Evolutionary conservation across 2,329 filamentous ascomycete species (phyloP).

Genomic region (Botrytis porri): DNA sequence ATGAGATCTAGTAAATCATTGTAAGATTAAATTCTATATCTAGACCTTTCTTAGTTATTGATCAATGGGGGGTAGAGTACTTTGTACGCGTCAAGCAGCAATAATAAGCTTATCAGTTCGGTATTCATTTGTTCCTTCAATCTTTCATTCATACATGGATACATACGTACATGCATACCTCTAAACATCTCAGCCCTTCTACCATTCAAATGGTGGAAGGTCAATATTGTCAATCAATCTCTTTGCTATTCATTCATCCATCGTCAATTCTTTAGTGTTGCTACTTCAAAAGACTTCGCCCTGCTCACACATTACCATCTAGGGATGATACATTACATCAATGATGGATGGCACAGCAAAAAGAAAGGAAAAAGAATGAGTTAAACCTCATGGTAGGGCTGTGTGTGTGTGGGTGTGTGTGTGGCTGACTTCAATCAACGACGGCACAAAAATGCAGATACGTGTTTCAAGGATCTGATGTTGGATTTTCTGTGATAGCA

Average conservation of each 20-base stretch:
- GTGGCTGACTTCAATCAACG: neutral
- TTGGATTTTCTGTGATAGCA: neutral
- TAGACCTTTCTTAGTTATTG: neutral
- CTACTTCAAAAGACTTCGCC: neutral
- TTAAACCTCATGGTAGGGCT: constrained; percentile 14
- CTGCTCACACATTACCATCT: neutral
- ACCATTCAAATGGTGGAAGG: neutral
- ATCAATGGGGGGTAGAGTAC: neutral
- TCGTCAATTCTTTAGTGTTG: neutral
- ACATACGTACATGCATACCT: neutral
- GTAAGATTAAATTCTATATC: constrained; percentile 1
- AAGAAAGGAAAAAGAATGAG: neutral
- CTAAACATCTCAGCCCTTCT: neutral
- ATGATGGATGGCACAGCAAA: neutral
- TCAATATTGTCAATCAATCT: neutral
- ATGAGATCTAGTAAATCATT: neutral
- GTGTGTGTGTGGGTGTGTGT: neutral
- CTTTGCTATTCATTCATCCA: neutral
- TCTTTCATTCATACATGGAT: neutral
- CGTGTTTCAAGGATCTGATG: neutral
- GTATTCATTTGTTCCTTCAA: neutral
- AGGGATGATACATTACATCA: neutral
- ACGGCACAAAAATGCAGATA: neutral
- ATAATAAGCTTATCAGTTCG: neutral
- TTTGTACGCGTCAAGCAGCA: neutral